A percentile compares a stretch with the other conserved stretches of the same genome.
Evolutionary conservation across 2,329 filamentous ascomycete species (phyloP).

Genomic region (Fusarium incarnatum): DNA sequence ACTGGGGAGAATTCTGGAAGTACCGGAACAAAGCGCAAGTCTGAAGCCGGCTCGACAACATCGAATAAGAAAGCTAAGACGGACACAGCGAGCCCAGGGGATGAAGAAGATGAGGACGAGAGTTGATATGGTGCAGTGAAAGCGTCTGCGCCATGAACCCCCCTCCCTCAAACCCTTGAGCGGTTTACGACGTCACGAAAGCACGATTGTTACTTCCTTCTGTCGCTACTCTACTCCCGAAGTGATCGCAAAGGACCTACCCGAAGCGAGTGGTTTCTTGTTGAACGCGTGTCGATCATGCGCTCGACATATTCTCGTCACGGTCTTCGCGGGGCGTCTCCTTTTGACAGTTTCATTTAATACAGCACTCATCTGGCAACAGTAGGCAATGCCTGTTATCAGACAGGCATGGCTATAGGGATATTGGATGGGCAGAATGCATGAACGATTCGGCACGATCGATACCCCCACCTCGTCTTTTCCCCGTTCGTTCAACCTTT

Average conservation of each 20-base stretch:
- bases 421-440: constrained; percentile 56
- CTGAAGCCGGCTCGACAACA: constrained; percentile 60
- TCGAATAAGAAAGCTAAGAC: constrained; percentile 70
- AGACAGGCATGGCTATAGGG: constrained; percentile 43
- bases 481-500: constrained; percentile 37
- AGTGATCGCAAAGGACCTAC: constrained; percentile 1
- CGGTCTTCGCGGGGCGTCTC: constrained; percentile 11
- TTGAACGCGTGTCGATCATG: constrained; percentile 25
- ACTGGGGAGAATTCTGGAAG: constrained; percentile 43
- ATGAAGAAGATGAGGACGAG: constrained; percentile 60
- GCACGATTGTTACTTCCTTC: constrained; percentile 45
- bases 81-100: constrained; percentile 55
- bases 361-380: constrained; percentile 56
- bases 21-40: constrained; percentile 70
- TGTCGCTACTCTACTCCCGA: constrained; percentile 21
- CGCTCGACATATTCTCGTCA: constrained; percentile 32
- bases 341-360: constrained; percentile 45
- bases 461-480: constrained; percentile 55
- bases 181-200: constrained; percentile 55
- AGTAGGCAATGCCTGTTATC: constrained; percentile 47
- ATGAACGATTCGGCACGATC: constrained; percentile 59
- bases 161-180: constrained; percentile 45
- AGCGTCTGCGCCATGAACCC: constrained; percentile 39
- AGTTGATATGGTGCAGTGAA: constrained; percentile 49
- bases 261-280: constrained; percentile 15